Evolutionary conservation across 345 rosid genomes (phyloP).

Genomic region (Lepidium didymum): DNA sequence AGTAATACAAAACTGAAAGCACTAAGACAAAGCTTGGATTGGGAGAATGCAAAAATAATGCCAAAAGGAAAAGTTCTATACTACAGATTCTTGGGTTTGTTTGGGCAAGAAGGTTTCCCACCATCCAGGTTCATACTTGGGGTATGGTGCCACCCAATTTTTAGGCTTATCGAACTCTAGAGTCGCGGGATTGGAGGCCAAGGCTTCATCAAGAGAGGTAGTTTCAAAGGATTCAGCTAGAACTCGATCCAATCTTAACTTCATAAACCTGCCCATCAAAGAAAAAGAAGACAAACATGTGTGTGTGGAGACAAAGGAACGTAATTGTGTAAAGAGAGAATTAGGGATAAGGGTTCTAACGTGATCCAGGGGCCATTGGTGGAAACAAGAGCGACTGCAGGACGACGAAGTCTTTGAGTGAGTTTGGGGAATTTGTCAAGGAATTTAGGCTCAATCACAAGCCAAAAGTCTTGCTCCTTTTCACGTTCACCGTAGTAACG

Average conservation of each 20-base stretch:
- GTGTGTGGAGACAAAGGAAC: background rate
- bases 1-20: slow-evolving; percentile 3
- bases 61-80: slow-evolving; percentile 24
- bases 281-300: background rate
- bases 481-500: slow-evolving; percentile 62
- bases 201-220: slow-evolving; percentile 59
- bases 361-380: slow-evolving; percentile 94
- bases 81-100: slow-evolving; percentile 42
- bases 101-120: slow-evolving; percentile 82
- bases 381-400: slow-evolving; percentile 94
- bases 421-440: slow-evolving; percentile 74
- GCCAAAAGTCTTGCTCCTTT: slow-evolving; percentile 79
- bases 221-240: slow-evolving; percentile 69
- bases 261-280: slow-evolving; percentile 68
- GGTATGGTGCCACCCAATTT: slow-evolving; percentile 90
- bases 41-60: background rate
- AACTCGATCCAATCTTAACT: slow-evolving; percentile 91
- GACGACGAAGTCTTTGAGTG: slow-evolving; percentile 71
- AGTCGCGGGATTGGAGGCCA: slow-evolving; percentile 62
- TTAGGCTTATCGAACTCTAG: slow-evolving; percentile 73
- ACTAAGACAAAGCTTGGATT: background rate
- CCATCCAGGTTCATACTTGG: slow-evolving; percentile 90
- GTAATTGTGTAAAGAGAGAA: background rate
- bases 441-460: slow-evolving; percentile 89
- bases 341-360: slow-evolving; percentile 31